Evolutionary conservation across 2,329 filamentous ascomycete genomes (phyloP).

Genomic region (Amylocarpus encephaloides): DNA sequence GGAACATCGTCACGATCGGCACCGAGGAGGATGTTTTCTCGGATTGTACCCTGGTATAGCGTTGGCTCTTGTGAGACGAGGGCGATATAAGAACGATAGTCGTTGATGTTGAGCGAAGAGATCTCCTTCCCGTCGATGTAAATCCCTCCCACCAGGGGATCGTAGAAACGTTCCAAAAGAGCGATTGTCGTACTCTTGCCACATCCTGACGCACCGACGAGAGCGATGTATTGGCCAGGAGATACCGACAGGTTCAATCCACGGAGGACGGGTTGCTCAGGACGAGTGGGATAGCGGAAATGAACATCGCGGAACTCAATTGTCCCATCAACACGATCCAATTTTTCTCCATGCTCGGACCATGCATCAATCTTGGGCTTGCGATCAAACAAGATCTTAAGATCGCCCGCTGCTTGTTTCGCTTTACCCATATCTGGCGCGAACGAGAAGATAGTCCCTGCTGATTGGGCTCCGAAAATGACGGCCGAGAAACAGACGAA

Average conservation of each 20-base stretch:
- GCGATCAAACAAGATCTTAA: background rate
- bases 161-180: slow-evolving; percentile 87
- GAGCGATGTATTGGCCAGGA: slow-evolving; percentile 78
- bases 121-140: slow-evolving; percentile 40
- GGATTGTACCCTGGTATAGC: slow-evolving; percentile 60
- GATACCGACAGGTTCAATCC: slow-evolving; percentile 64
- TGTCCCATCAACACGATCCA: slow-evolving; percentile 55
- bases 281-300: slow-evolving; percentile 63
- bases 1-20: slow-evolving; percentile 37
- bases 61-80: slow-evolving; percentile 68
- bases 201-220: slow-evolving; percentile 87
- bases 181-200: slow-evolving; percentile 65
- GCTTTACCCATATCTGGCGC: slow-evolving; percentile 29
- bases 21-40: slow-evolving; percentile 64
- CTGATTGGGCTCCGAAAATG: slow-evolving; percentile 84
- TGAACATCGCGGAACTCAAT: slow-evolving; percentile 55
- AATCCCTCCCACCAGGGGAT: slow-evolving; percentile 44
- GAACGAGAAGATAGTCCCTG: slow-evolving; percentile 37
- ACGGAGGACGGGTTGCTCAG: slow-evolving; percentile 79
- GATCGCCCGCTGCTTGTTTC: background rate
- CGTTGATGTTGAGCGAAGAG: slow-evolving; percentile 46
- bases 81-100: slow-evolving; percentile 57
- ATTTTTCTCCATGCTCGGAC: slow-evolving; percentile 29
- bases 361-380: background rate
- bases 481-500: slow-evolving; percentile 82